A percentile compares a stretch with the other conserved stretches of the same genome.
Evolutionary conservation across 202 grass and related monocot species (phyloP).

Genomic region (Brachypodium distachyon): DNA sequence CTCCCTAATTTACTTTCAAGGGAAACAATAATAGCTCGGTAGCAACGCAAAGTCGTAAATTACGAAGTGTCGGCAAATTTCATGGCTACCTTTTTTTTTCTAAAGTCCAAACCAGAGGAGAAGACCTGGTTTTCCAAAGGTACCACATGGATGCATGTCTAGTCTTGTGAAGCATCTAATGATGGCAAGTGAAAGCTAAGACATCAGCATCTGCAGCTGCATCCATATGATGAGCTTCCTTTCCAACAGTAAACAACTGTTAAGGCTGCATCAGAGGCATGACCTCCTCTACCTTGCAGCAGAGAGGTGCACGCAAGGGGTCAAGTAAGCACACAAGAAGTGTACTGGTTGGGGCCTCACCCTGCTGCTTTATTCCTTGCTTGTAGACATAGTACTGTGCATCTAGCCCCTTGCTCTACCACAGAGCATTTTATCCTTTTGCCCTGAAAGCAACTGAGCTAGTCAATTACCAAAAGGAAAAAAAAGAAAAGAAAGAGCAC

Average conservation of each 20-base stretch:
- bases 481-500: not conserved
- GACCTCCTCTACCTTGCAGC: not conserved
- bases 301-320: not conserved
- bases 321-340: not conserved
- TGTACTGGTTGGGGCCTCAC: not conserved
- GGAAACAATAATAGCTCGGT: not conserved
- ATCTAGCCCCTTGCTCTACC: slow-evolving; percentile 1
- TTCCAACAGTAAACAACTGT: slow-evolving; percentile 29
- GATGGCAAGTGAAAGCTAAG: slow-evolving; percentile 36
- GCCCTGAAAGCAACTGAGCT: slow-evolving; percentile 24
- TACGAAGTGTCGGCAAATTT: not conserved
- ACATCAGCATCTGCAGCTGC: slow-evolving; percentile 29
- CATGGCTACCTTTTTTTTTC: not conserved
- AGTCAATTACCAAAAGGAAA: slow-evolving; percentile 22
- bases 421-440: not conserved
- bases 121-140: slow-evolving; percentile 9
- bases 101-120: not conserved
- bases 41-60: not conserved
- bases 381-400: slow-evolving; percentile 23
- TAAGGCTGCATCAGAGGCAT: slow-evolving; percentile 21
- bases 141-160: slow-evolving; percentile 19
- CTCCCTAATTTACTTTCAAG: not conserved
- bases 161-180: slow-evolving; percentile 28
- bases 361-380: slow-evolving; percentile 50
- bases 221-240: slow-evolving; percentile 26